A percentile compares a stretch with the other conserved stretches of the same genome.
Evolutionary conservation across 2,329 filamentous ascomycete genomes (phyloP).

Genomic region (Diplodia intermedia): DNA sequence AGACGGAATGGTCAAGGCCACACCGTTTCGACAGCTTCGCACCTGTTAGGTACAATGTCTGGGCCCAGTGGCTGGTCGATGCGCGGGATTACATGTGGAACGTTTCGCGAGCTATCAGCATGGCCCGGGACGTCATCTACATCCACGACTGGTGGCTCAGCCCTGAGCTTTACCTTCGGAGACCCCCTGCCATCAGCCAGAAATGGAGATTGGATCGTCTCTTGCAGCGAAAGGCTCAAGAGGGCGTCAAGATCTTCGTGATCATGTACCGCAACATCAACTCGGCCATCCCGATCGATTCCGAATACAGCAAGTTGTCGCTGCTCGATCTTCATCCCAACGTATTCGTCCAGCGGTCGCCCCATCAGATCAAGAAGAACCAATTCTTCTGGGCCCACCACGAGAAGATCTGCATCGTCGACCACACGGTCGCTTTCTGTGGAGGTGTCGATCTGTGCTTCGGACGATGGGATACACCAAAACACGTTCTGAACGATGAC

Average conservation of each 20-base stretch:
- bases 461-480: conserved; percentile 94
- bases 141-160: conserved; percentile 99
- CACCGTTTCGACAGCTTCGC: conserved; percentile 95
- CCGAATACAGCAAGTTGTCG: conserved; percentile 96
- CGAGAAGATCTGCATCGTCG: conserved; percentile 96
- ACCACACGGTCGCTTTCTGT: conserved; percentile 94
- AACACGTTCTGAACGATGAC: conserved; percentile 89
- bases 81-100: conserved; percentile 99
- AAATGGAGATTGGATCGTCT: conserved; percentile 96
- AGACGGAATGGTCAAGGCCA: conserved; percentile 80
- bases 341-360: conserved; percentile 93
- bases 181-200: conserved; percentile 93
- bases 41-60: conserved; percentile 83
- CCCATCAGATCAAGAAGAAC: conserved; percentile 97
- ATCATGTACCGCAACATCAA: conserved; percentile 99
- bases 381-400: conserved; percentile 99
- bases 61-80: conserved; percentile 96
- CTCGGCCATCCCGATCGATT: conserved; percentile 95
- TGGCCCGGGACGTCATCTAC: conserved; percentile 97
- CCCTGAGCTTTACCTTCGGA: conserved; percentile 92
- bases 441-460: conserved; percentile 97
- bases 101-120: conserved; percentile 92
- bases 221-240: conserved; percentile 88
- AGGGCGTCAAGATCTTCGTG: conserved; percentile 97
- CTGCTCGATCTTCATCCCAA: conserved; percentile 94